Percentiles rank a stretch among this genome's conserved stretches.
Evolutionary conservation across 1,139 yeast genomes (phyloP).

Genomic region (Debaryomyces nepalensis): DNA sequence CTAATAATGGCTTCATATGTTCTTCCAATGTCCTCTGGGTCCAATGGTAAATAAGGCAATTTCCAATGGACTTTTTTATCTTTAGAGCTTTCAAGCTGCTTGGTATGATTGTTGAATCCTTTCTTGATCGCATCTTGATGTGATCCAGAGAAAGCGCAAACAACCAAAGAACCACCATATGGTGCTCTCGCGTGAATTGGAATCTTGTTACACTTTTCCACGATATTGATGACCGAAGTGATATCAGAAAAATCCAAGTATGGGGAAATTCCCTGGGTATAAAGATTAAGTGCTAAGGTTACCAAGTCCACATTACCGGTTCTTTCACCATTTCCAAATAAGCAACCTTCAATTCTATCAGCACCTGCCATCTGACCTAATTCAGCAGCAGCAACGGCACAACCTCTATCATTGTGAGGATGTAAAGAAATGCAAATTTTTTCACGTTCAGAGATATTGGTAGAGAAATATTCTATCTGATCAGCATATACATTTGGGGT

Average conservation of each 20-base stretch:
- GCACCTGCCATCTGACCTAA: constrained; percentile 95
- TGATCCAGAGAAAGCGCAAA: constrained; percentile 94
- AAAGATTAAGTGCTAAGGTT: constrained; percentile 88
- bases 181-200: constrained; percentile 95
- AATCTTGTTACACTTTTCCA: constrained; percentile 92
- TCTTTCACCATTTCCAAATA: constrained; percentile 97
- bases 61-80: constrained; percentile 63
- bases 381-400: constrained; percentile 98
- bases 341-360: constrained; percentile 96
- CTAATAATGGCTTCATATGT: constrained; percentile 97
- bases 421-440: constrained; percentile 88
- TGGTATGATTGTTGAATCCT: constrained; percentile 72
- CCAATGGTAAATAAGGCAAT: constrained; percentile 93
- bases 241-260: constrained; percentile 86
- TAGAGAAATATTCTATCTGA: constrained; percentile 89
- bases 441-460: constrained; percentile 79
- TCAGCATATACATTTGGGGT: constrained; percentile 96
- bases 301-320: constrained; percentile 97
- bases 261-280: constrained; percentile 92
- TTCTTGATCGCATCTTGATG: constrained; percentile 99
- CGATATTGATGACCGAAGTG: constrained; percentile 77
- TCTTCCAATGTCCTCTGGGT: constrained; percentile 95
- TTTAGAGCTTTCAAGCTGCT: constrained; percentile 28
- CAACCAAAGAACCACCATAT: constrained; percentile 95
- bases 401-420: constrained; percentile 96